These are phyloP conservation scores for Kazachstania bromeliacearum DNA, from an alignment of 805 yeast genomes.

Conservation along the genomic window DNA sequence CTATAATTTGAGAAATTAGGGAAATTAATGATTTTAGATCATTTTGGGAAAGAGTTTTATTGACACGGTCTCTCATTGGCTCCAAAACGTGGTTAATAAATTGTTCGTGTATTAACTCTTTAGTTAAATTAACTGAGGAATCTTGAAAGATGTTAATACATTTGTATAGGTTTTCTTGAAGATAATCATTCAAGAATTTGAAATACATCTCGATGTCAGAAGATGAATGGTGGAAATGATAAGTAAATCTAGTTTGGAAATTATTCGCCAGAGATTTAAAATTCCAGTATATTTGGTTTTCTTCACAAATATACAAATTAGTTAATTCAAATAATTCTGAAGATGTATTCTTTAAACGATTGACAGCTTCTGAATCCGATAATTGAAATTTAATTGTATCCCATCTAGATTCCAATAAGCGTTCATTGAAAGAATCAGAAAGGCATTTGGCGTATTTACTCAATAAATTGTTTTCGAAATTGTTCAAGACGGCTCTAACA, in stretches of 20 bases:
- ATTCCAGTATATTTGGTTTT: slow-evolving; percentile 33
- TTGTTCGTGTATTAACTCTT: slow-evolving; percentile 32
- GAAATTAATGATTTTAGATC: slow-evolving; percentile 32
- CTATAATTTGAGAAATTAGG: slow-evolving; percentile 33
- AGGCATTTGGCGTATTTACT: slow-evolving; percentile 7
- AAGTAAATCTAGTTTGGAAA: slow-evolving; percentile 40
- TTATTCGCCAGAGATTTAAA: slow-evolving; percentile 38
- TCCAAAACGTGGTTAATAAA: slow-evolving; percentile 29
- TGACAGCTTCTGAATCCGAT: slow-evolving; percentile 10
- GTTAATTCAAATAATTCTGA: slow-evolving; percentile 16
- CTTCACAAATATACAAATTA: slow-evolving; percentile 7
- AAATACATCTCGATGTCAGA: slow-evolving; percentile 46
- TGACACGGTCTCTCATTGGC: slow-evolving; percentile 39
- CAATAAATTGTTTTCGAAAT: slow-evolving; percentile 11
- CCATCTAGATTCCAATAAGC: slow-evolving; percentile 23
- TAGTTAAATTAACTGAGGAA: slow-evolving; percentile 16
- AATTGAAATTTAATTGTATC: slow-evolving; percentile 17
- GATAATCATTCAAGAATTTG: slow-evolving; percentile 38
- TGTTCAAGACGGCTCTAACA: slow-evolving; percentile 1
- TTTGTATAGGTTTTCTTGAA: slow-evolving; percentile 32
- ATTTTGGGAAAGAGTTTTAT: slow-evolving; percentile 28
- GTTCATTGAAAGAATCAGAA: slow-evolving; percentile 10
- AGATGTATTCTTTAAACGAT: slow-evolving; percentile 13
- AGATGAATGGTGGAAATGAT: slow-evolving; percentile 40
- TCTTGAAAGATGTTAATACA: slow-evolving; percentile 36